Conservation (phyloP, 2,329 filamentous ascomycete species). For the Diaporthe caulivora region DNA sequence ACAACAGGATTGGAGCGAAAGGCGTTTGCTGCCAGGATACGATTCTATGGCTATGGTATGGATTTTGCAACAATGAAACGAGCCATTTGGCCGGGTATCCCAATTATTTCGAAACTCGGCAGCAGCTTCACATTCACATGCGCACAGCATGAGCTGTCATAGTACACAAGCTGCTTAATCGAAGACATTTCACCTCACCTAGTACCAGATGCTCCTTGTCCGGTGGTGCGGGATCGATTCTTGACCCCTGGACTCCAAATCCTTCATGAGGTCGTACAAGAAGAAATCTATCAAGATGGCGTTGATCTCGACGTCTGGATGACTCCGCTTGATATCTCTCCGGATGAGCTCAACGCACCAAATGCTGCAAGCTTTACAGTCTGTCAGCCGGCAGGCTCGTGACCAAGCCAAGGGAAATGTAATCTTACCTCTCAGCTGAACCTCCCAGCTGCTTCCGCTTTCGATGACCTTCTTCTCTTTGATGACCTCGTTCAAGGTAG, state of each 20-base stretch:
- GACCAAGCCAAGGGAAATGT: neutral
- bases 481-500: constrained; percentile 80
- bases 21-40: constrained; percentile 27
- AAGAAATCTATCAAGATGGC: constrained; percentile 98
- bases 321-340: constrained; percentile 79
- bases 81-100: constrained; percentile 29
- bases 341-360: constrained; percentile 94
- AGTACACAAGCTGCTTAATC: constrained; percentile 1
- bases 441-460: constrained; percentile 81
- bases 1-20: neutral
- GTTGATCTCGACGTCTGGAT: constrained; percentile 81
- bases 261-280: constrained; percentile 94
- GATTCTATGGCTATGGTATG: constrained; percentile 9
- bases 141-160: neutral
- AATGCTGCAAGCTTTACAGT: constrained; percentile 80
- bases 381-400: neutral
- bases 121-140: neutral
- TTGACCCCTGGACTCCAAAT: constrained; percentile 74
- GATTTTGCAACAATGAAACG: neutral
- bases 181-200: constrained; percentile 41
- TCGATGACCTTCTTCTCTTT: constrained; percentile 73
- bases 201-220: constrained; percentile 97
- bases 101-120: neutral
- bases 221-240: constrained; percentile 84
- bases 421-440: constrained; percentile 82